phyloP scores from a whole-genome alignment of 2,329 filamentous ascomycete genomes.

The Tympanopsis confertula region DNA sequence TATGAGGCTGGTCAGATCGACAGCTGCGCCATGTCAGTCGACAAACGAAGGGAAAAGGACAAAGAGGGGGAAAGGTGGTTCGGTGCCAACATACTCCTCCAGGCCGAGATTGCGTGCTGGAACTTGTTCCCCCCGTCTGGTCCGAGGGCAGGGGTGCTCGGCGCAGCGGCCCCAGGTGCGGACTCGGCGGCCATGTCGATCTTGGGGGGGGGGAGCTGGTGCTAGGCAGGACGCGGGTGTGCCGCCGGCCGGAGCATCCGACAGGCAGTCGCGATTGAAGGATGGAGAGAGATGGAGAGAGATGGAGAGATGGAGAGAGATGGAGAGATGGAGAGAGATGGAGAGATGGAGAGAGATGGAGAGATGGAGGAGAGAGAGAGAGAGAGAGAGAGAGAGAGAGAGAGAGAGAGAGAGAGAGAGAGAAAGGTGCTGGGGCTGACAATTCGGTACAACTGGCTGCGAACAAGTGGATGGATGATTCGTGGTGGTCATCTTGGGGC shows the following conservation, averaged over 20 bases:
- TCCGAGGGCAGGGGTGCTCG: too few relatives aligned
- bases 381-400: too few relatives aligned
- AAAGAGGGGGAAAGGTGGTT: constrained; percentile 2
- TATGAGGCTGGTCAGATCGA: constrained; percentile 76
- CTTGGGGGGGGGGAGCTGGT: not conserved
- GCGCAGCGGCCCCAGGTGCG: not conserved
- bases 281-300: not conserved
- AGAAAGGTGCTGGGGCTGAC: too few relatives aligned
- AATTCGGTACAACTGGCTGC: too few relatives aligned
- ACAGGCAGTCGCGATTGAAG: not conserved
- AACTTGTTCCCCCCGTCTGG: constrained; percentile 74
- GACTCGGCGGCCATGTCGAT: not conserved
- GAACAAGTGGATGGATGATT: too few relatives aligned
- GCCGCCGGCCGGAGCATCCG: too few relatives aligned
- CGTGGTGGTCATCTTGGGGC: too few relatives aligned
- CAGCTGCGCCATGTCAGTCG: constrained; percentile 51
- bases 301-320: not conserved
- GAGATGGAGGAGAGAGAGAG: not conserved
- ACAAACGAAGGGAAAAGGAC: constrained; percentile 9
- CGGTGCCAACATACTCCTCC: constrained; percentile 60
- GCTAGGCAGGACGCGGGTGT: not conserved
- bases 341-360: not conserved
- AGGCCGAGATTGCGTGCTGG: constrained; percentile 87
- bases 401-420: too few relatives aligned
- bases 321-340: not conserved